Conservation (phyloP, 2,329 filamentous ascomycete species). For the Hymenoscyphus fraxineus region DNA sequence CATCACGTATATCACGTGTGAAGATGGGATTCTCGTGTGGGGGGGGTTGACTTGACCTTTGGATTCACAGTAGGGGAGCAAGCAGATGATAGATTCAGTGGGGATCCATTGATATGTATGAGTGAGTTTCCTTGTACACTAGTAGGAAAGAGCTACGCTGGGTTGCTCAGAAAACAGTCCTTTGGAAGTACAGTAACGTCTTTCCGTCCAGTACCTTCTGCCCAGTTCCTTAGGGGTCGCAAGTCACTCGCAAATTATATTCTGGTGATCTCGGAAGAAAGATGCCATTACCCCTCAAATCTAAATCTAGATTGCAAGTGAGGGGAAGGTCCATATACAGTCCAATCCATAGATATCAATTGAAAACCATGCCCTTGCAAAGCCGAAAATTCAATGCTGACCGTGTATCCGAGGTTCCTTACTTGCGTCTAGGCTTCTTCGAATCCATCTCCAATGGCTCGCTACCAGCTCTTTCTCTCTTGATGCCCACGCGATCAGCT, state of each 20-base stretch:
- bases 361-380: neutral
- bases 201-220: slow-evolving; percentile 1
- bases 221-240: neutral
- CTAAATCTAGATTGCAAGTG: neutral
- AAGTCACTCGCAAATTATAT: neutral
- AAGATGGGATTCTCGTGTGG: neutral
- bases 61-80: neutral
- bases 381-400: neutral
- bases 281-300: neutral
- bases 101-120: slow-evolving; percentile 3
- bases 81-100: slow-evolving; percentile 5
- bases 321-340: neutral
- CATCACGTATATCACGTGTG: slow-evolving; percentile 17
- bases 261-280: neutral
- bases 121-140: slow-evolving; percentile 9
- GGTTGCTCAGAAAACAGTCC: neutral
- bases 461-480: slow-evolving; percentile 16
- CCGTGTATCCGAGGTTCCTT: neutral
- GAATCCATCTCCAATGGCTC: slow-evolving; percentile 12
- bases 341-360: neutral
- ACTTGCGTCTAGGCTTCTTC: slow-evolving; percentile 17
- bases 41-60: neutral
- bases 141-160: slow-evolving; percentile 3
- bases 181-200: neutral
- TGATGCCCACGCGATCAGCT: neutral